Conservation (phyloP, 2,329 filamentous ascomycete genomes). For the Bertia moriformis region DNA sequence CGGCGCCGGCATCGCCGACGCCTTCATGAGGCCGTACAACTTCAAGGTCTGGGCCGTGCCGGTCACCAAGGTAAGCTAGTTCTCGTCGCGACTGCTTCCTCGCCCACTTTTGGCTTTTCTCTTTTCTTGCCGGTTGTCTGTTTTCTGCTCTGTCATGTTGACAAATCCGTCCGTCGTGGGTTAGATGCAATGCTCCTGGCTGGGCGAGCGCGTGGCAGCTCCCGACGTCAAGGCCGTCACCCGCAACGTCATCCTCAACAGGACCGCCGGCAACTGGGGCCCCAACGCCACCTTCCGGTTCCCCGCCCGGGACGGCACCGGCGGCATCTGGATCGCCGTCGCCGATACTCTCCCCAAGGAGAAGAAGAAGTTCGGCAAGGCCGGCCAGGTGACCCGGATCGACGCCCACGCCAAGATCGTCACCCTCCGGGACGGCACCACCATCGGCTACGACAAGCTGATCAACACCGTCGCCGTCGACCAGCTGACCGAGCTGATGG, state of each 20-base stretch:
- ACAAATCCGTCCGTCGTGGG: too few species aligned
- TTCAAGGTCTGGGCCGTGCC: constrained; percentile 99
- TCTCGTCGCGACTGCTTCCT: background rate
- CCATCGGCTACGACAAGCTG: constrained; percentile 79
- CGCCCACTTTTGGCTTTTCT: background rate
- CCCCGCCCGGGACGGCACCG: constrained; percentile 86
- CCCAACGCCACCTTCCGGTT: constrained; percentile 98
- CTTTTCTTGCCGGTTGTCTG: background rate
- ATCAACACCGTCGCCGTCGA: constrained; percentile 95
- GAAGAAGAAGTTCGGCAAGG: constrained; percentile 79
- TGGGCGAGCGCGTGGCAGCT: constrained; percentile 93
- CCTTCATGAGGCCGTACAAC: constrained; percentile 99
- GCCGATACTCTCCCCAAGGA: constrained; percentile 82
- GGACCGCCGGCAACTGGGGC: constrained; percentile 93
- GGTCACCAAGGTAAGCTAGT: constrained; percentile 74
- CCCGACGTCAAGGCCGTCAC: constrained; percentile 89
- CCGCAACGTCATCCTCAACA: constrained; percentile 87
- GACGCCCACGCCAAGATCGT: constrained; percentile 76
- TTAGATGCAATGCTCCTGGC: constrained; percentile 99
- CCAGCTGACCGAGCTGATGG: constrained; percentile 72
- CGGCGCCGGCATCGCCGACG: constrained; percentile 75
- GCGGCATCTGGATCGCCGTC: constrained; percentile 97
- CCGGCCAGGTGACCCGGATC: constrained; percentile 72
- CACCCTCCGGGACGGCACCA: constrained; percentile 69
- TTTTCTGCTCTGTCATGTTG: too few species aligned